These are phyloP conservation scores for Penicillium verhagenii DNA, from an alignment of 495 filamentous ascomycete genomes.

Conservation along the genomic window DNA sequence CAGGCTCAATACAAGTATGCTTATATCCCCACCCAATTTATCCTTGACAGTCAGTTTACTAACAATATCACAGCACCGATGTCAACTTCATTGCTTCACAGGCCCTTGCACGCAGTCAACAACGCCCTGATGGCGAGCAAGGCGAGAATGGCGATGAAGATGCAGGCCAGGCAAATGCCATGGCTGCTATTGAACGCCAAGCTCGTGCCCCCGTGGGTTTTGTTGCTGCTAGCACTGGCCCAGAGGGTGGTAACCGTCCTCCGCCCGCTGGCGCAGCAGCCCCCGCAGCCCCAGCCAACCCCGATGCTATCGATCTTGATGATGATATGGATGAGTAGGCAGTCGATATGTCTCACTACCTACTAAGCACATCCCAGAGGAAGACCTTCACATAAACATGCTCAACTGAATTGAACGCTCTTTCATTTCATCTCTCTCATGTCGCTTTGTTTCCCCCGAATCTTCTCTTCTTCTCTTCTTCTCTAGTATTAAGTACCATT, in stretches of 20 bases:
- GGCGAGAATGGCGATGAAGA: constrained; percentile 42
- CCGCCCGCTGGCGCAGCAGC: constrained; percentile 37
- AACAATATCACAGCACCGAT: constrained; percentile 63
- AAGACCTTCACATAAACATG: neutral
- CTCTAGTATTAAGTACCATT: constrained; percentile 18
- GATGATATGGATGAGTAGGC: constrained; percentile 53
- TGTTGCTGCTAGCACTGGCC: constrained; percentile 78
- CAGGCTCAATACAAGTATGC: constrained; percentile 91
- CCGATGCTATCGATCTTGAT: constrained; percentile 88
- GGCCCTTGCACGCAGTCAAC: constrained; percentile 79
- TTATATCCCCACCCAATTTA: neutral
- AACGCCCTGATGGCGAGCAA: constrained; percentile 45
- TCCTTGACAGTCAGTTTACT: constrained; percentile 10
- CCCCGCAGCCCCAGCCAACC: constrained; percentile 62
- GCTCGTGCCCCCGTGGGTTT: constrained; percentile 88
- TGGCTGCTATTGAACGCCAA: constrained; percentile 87
- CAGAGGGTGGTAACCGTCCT: constrained; percentile 67
- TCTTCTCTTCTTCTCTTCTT: constrained; percentile 1
- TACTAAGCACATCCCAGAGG: neutral
- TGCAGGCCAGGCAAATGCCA: constrained; percentile 71
- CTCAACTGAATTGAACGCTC: neutral
- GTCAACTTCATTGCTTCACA: constrained; percentile 98
- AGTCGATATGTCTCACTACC: neutral
- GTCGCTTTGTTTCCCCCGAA: neutral
- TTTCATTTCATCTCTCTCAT: neutral